These are phyloP conservation scores for Zygosaccharomyces bailii DNA, from an alignment of 805 yeast genomes.

Conservation along the genomic window DNA sequence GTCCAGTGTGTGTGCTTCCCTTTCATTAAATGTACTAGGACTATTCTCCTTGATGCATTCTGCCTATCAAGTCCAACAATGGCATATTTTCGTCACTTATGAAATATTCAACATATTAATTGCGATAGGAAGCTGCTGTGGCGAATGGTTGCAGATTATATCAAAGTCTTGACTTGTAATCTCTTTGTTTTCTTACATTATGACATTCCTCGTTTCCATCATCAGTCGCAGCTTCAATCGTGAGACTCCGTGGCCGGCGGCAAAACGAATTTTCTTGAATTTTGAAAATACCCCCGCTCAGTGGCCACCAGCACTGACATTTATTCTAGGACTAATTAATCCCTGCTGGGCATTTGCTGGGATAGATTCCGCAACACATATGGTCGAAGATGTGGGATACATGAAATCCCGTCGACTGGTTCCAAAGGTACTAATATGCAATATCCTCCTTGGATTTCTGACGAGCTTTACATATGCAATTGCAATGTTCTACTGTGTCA, in stretches of 20 bases:
- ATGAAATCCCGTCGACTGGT: conserved; percentile 40
- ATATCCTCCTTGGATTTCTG: conserved; percentile 62
- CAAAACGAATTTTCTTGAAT: conserved; percentile 51
- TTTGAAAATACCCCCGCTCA: conserved; percentile 60
- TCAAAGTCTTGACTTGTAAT: conserved; percentile 49
- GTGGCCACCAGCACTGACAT: conserved; percentile 55
- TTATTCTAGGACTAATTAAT: conserved; percentile 66
- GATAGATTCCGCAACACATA: conserved; percentile 66
- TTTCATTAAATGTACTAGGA: conserved; percentile 52
- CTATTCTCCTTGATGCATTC: conserved; percentile 42
- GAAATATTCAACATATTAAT: conserved; percentile 44
- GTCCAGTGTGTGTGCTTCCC: conserved; percentile 55
- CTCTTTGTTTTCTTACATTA: conserved; percentile 50
- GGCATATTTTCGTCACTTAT: conserved; percentile 55
- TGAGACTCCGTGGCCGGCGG: conserved; percentile 39
- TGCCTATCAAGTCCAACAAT: conserved; percentile 40
- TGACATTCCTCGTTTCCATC: conserved; percentile 52
- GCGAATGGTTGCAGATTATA: conserved; percentile 48
- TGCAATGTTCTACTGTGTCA: conserved; percentile 58
- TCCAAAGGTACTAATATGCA: conserved; percentile 59
- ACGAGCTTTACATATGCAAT: conserved; percentile 48
- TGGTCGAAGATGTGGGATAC: conserved; percentile 54
- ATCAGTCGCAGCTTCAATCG: conserved; percentile 48
- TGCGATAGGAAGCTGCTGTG: conserved; percentile 49
- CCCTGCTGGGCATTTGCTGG: conserved; percentile 71